Base-by-base conservation (phyloP, 352 stramenopile species). In the Globisporangium viniferum region DNA sequence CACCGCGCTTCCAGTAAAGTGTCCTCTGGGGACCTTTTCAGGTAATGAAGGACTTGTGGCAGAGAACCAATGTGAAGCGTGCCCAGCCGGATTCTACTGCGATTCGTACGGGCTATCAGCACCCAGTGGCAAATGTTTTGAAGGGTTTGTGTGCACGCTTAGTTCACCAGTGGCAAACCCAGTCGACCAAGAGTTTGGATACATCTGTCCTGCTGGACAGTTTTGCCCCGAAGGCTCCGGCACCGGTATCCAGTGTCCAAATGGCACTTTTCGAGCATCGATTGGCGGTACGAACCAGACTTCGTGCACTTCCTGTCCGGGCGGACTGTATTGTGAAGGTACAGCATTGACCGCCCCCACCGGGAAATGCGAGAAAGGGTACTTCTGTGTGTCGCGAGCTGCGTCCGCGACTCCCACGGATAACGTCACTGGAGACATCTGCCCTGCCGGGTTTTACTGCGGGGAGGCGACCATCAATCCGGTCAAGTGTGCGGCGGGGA, bases 51-150 rank as follows among this genome's bases (percentile, higher is more conserved):
- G 86, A n/a, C 75, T 98, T 0, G 72, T 88, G 8, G 77, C 79
- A 24, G 73, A 84, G 24, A 69, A 79, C 0, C 86, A 97, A 65
- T 98, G 94, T 59, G 78, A 84, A 27, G 41, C 74, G 22, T 98
- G 94, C 73, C 77, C 87, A 10, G 73, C 81, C 9, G 94, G 94
- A 0, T 83, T 75, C 29, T 98, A 92, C 55, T 98, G 94, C 69
- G 92, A 98, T 58, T 89, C 91, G 18, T 94, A 90, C 58, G 89
- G 85, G 1, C 65, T 90, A 1, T 80, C 68, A 0, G 44, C 56
- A 3, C 80, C 78, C 18, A 92, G 82, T 68, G 84, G 79, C 0
- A 72, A 69, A 4, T 94, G 86, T 61, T 76, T 91, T 9, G 82
- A 81, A 66, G 86, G 86, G 0, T 92, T 89, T 68, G 73, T 92